Conservation (phyloP, 1,284 basidiomycete species). For the Pascua guehoae region DNA sequence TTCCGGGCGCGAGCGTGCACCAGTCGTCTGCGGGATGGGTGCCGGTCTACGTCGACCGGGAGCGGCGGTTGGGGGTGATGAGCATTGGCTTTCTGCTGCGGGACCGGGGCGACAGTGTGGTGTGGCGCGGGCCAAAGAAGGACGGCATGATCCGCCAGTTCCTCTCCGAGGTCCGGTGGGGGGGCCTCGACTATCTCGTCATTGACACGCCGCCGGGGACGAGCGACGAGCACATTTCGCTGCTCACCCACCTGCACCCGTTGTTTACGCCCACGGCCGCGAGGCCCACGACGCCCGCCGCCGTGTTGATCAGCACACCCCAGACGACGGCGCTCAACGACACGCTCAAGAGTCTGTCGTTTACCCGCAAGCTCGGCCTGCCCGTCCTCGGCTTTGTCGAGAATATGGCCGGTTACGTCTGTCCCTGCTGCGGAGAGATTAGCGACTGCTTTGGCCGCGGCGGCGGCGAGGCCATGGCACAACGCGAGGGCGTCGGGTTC, state of each 20-base stretch:
- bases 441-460: conserved; percentile 93
- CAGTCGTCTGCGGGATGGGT: conserved; percentile 97
- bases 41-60: conserved; percentile 84
- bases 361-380: conserved; percentile 79
- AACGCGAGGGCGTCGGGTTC: conserved; percentile 68
- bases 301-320: conserved; percentile 93
- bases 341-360: conserved; percentile 92
- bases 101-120: conserved; percentile 84
- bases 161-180: conserved; percentile 93
- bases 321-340: conserved; percentile 95
- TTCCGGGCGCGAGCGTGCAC: conserved; percentile 61
- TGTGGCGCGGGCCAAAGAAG: conserved; percentile 99
- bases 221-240: conserved; percentile 94
- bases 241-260: conserved; percentile 89
- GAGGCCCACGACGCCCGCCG: conserved; percentile 56
- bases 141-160: conserved; percentile 99
- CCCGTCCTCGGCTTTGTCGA: conserved; percentile 93
- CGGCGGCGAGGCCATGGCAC: conserved; percentile 83
- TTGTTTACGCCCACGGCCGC: conserved; percentile 60
- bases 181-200: conserved; percentile 89
- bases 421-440: conserved; percentile 89
- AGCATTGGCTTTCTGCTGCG: conserved; percentile 92
- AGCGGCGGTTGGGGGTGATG: conserved; percentile 82
- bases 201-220: conserved; percentile 98
- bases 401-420: conserved; percentile 99